Percentiles rank a stretch among this genome's conserved stretches.
These are phyloP conservation scores for Zostera marina DNA, from an alignment of 116 monocot species.

Conservation along the genomic window DNA sequence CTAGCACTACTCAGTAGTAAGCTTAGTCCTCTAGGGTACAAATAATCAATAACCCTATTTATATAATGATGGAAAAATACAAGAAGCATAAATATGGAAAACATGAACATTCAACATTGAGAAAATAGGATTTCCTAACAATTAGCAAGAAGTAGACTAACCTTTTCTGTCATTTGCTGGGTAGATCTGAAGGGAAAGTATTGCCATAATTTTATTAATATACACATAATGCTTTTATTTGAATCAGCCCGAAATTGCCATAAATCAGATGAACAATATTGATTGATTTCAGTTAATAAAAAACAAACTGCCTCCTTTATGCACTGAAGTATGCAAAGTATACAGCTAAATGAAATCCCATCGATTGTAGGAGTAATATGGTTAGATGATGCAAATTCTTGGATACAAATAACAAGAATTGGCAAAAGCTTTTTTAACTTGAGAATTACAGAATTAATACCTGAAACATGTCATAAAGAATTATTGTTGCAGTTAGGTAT, in stretches of 20 bases:
- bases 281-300: slow-evolving; percentile 19
- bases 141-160: slow-evolving; percentile 12
- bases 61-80: no score
- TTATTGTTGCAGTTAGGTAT: neutral
- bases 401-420: slow-evolving; percentile 49
- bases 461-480: slow-evolving; percentile 6
- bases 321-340: slow-evolving; percentile 41
- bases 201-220: slow-evolving; percentile 41
- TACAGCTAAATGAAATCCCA: slow-evolving; percentile 41
- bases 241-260: no score
- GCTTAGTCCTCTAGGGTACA: no score
- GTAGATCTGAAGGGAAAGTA: slow-evolving; percentile 30
- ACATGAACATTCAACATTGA: neutral
- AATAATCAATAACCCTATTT: no score
- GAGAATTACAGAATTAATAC: slow-evolving; percentile 10
- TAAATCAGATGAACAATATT: slow-evolving; percentile 4
- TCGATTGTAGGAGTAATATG: slow-evolving; percentile 18
- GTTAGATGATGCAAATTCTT: slow-evolving; percentile 34
- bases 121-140: neutral
- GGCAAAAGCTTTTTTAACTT: slow-evolving; percentile 62
- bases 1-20: no score
- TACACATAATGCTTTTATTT: slow-evolving; percentile 6
- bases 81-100: neutral
- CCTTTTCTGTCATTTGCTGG: slow-evolving; percentile 27
- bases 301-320: slow-evolving; percentile 31